Conservation (phyloP, 2,329 filamentous ascomycete genomes). For the Neonectria hederae region DNA sequence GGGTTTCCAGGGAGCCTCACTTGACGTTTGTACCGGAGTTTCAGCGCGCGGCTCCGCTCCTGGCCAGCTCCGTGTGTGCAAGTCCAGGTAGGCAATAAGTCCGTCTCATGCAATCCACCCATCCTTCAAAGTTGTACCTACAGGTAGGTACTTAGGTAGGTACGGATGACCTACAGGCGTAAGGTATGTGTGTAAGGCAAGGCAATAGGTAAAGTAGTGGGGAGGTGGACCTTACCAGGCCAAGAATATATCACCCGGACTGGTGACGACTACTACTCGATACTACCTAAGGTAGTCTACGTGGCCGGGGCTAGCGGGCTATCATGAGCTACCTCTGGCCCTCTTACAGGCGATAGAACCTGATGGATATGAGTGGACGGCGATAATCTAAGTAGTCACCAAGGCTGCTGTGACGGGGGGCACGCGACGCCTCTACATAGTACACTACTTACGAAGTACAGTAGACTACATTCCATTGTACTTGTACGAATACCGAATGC, state of each 20-base stretch:
- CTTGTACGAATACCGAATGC: neutral
- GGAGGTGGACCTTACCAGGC: neutral
- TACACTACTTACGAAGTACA: too few species aligned
- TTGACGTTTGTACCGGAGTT: conserved; percentile 6
- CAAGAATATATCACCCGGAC: neutral
- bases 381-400: neutral
- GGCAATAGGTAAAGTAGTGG: neutral
- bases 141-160: neutral
- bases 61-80: neutral
- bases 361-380: neutral
- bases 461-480: too few species aligned
- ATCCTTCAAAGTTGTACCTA: neutral
- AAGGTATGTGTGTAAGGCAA: neutral
- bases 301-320: neutral
- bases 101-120: neutral
- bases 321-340: too few species aligned
- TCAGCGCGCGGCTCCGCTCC: neutral
- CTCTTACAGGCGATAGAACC: neutral
- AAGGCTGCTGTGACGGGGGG: too few species aligned
- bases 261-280: neutral
- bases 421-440: too few species aligned
- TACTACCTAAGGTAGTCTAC: too few species aligned
- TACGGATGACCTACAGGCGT: neutral
- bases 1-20: conserved; percentile 4
- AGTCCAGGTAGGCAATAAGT: neutral